Evolutionary conservation across 306 rosid species (phyloP).

Genomic region (apple (Malus domestica)): ASM211411v1 NC_041803.1:28581001-28581500

Average conservation of each 20-base stretch:
- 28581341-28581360: constrained; percentile 92
- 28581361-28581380: constrained; percentile 77
- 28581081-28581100: constrained; percentile 26
- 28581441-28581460: constrained; percentile 27
- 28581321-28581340: constrained; percentile 90
- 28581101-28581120: constrained; percentile 41
- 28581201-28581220: constrained; percentile 33
- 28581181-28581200: constrained; percentile 8
- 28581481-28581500: constrained; percentile 51
- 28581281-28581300: constrained; percentile 17
- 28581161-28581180: constrained; percentile 17
- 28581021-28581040: constrained; percentile 20
- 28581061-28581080: constrained; percentile 27
- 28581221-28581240: constrained; percentile 16
- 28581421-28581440: constrained; percentile 53
- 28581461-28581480: constrained; percentile 47
- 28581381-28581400: constrained; percentile 69
- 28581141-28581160: constrained; percentile 31
- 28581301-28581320: constrained; percentile 66
- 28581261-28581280: constrained; percentile 1
- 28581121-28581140: constrained; percentile 15
- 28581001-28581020: constrained; percentile 51
- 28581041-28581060: constrained; percentile 37
- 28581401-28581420: constrained; percentile 55
- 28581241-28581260: constrained; percentile 18